These are phyloP conservation scores for Tetramitus jugosus DNA, from an alignment of 208 protist species.

Conservation along the genomic window DNA sequence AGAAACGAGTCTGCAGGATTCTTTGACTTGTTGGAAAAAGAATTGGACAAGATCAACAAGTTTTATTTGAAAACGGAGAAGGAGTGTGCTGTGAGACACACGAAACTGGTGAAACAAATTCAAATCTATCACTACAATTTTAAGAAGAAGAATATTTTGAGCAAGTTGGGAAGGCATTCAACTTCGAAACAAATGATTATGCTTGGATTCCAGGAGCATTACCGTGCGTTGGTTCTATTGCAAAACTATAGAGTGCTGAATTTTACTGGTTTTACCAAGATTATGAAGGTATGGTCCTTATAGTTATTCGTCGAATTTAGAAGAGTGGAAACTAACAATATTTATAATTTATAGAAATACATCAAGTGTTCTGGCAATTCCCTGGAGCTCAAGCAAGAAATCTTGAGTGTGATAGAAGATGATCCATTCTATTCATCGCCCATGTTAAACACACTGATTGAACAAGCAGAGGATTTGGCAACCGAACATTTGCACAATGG, in stretches of 20 bases:
- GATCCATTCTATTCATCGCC: background rate
- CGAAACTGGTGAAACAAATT: background rate
- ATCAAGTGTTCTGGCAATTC: background rate
- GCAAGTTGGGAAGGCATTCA: background rate
- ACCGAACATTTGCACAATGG: background rate
- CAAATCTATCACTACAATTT: background rate
- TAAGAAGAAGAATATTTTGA: background rate
- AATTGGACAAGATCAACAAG: background rate
- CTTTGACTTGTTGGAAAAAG: background rate
- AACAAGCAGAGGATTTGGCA: background rate
- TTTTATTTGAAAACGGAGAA: background rate
- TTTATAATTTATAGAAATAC: background rate
- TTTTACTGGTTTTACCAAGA: background rate
- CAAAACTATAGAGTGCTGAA: background rate
- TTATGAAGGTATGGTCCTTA: too few species aligned
- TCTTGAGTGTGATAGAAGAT: background rate
- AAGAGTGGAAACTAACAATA: too few species aligned
- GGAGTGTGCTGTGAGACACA: background rate
- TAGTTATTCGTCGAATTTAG: too few species aligned
- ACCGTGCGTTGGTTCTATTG: background rate
- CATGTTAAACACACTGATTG: background rate
- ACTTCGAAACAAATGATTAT: background rate
- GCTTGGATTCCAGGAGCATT: background rate
- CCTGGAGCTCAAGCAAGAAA: too few species aligned
- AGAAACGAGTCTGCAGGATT: too few species aligned